phyloP scores from a whole-genome alignment of 495 filamentous ascomycete genomes.

The Stereocaulon alpinum region DNA sequence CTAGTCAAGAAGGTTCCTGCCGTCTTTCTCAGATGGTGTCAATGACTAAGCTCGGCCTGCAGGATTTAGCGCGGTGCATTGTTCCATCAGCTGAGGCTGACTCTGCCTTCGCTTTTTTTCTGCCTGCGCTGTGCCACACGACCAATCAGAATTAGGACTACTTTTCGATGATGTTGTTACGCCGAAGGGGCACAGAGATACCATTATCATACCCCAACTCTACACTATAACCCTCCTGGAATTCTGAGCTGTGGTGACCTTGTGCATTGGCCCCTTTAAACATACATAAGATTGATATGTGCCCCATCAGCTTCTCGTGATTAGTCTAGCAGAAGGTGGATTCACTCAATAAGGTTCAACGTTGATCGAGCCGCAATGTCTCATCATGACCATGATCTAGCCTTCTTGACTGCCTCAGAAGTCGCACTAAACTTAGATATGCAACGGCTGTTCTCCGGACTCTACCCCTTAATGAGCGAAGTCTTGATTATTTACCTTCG shows the following conservation, averaged over 20 bases:
- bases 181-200: background rate
- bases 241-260: background rate
- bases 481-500: background rate
- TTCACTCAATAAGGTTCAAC: background rate
- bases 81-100: conserved; percentile 10
- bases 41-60: background rate
- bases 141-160: background rate
- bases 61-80: background rate
- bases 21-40: background rate
- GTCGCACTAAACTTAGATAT: background rate
- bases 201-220: background rate
- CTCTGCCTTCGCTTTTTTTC: background rate
- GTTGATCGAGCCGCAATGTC: background rate
- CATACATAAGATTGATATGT: background rate
- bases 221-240: background rate
- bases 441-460: background rate
- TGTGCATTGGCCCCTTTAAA: background rate
- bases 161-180: background rate
- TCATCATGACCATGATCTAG: background rate
- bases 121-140: background rate
- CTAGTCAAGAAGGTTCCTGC: background rate
- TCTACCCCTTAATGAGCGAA: background rate
- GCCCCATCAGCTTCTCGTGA: background rate
- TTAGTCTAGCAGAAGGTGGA: background rate
- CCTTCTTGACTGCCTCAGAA: background rate